Evolutionary conservation across 805 yeast species (phyloP), one percentile per base, ranked within the genome.

Genomic region (Candida ascalaphidarum): DNA sequence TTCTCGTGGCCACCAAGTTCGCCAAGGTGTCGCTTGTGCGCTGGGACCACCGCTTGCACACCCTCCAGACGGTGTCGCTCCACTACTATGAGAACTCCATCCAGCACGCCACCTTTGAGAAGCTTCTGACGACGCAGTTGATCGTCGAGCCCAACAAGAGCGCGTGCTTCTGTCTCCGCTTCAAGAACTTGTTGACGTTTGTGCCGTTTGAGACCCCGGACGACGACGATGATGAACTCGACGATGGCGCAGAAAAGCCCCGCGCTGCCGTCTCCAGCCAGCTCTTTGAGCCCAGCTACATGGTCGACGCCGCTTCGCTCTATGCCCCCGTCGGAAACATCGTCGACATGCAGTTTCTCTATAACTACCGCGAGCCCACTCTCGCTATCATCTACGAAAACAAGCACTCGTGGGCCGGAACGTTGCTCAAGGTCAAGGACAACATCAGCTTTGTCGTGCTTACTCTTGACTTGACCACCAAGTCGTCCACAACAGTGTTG

Each of bases 51-150:
- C 51, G 44, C 4, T 47, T 42, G n/a, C 63, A 73, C 37, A 43
- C 68, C 1, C 61, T 89, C n/a, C 61, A 68, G 15, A 83, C 96
- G 0, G 67, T 74, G 1, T 81, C 95, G 28, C 58, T 92, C 28
- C 98, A 92, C 55, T 85, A 71, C 48, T 92, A 88, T 51, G 96
- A 89, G 42, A 71, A 74, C 24, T 72, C 73, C 15, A 60, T 85
- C 28, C 68, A 67, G 23, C 60, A 65, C 19, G 43, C 65, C 8
- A 65, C 76, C 2, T 57, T 66, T 26, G 74, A 66, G 29, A 53
- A 53, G 44, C 42, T 41, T 36, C 58, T 36, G 29, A 49, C 53
- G 5, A 55, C 81, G 1, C 55, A 57, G 7, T 61, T 81, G 32
- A 54, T 74, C 14, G 59, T 72, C 0, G 95, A 82, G 32, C 83